These are phyloP conservation scores for Nicotiana noctiflora DNA, from an alignment of 257 asterid species.

Conservation along the genomic window DNA sequence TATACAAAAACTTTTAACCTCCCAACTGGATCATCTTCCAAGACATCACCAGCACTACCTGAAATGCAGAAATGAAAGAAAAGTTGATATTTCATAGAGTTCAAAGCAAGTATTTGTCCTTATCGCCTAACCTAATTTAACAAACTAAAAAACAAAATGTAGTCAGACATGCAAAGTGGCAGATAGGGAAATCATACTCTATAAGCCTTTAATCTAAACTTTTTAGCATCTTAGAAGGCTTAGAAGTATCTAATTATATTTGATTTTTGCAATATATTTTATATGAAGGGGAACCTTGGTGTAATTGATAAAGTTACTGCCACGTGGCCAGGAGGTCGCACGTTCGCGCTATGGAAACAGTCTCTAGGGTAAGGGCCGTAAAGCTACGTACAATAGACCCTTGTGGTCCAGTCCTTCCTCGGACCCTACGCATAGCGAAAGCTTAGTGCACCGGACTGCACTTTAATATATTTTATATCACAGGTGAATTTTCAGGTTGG, in stretches of 20 bases:
- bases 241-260: neutral
- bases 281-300: neutral
- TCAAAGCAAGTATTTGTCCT: neutral
- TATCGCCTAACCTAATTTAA: neutral
- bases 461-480: neutral
- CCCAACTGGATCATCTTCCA: slow-evolving; percentile 87
- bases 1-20: slow-evolving; percentile 76
- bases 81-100: neutral
- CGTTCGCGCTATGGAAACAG: no score
- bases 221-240: neutral
- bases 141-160: neutral
- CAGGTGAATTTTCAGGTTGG: neutral
- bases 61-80: slow-evolving; percentile 14
- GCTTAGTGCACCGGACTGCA: no score
- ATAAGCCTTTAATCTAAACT: neutral
- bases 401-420: no score
- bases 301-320: no score
- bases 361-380: no score
- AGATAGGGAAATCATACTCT: neutral
- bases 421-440: no score
- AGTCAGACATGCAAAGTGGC: neutral
- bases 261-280: neutral
- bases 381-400: no score
- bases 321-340: no score
- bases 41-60: slow-evolving; percentile 97